These are phyloP conservation scores for Calendula officinalis DNA, from an alignment of 129 eudicot species.

Conservation along the genomic window DNA sequence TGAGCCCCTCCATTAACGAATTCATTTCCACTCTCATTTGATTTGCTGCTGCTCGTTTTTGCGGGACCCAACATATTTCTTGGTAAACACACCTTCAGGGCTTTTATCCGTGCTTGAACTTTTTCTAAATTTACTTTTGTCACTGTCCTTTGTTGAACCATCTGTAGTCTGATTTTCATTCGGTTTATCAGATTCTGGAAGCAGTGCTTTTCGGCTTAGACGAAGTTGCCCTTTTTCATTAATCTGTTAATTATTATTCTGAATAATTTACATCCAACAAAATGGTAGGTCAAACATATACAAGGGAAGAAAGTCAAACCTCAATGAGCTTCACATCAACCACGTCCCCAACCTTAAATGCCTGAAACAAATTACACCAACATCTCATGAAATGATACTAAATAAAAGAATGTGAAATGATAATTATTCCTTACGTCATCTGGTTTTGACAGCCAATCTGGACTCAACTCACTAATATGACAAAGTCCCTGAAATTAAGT, in stretches of 20 bases:
- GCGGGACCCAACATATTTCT: constrained; percentile 39
- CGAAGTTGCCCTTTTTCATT: constrained; percentile 99
- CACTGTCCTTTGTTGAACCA: constrained; percentile 41
- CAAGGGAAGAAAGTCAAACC: constrained; percentile 41
- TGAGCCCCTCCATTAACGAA: constrained; percentile 76
- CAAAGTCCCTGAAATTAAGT: constrained; percentile 76
- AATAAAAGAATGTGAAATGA: constrained; percentile 3
- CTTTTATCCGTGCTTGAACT: constrained; percentile 22
- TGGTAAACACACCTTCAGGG: constrained; percentile 39
- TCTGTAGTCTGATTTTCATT: constrained; percentile 37
- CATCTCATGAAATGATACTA: background rate
- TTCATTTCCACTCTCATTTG: constrained; percentile 42
- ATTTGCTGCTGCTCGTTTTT: constrained; percentile 47
- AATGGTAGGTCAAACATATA: background rate
- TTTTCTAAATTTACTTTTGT: constrained; percentile 46
- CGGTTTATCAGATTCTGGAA: constrained; percentile 68
- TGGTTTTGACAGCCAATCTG: constrained; percentile 78
- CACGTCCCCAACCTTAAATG: constrained; percentile 85
- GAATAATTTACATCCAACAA: constrained; percentile 4
- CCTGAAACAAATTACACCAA: constrained; percentile 42
- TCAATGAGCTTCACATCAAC: constrained; percentile 97
- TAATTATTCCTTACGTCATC: constrained; percentile 69
- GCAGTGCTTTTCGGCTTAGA: constrained; percentile 83
- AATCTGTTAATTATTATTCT: constrained; percentile 48
- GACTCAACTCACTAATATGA: constrained; percentile 93